A percentile compares a stretch with the other conserved stretches of the same genome.
Evolutionary conservation across 2,329 filamentous ascomycete species (phyloP).

Genomic region (Macrophomina pseudophaseolina): DNA sequence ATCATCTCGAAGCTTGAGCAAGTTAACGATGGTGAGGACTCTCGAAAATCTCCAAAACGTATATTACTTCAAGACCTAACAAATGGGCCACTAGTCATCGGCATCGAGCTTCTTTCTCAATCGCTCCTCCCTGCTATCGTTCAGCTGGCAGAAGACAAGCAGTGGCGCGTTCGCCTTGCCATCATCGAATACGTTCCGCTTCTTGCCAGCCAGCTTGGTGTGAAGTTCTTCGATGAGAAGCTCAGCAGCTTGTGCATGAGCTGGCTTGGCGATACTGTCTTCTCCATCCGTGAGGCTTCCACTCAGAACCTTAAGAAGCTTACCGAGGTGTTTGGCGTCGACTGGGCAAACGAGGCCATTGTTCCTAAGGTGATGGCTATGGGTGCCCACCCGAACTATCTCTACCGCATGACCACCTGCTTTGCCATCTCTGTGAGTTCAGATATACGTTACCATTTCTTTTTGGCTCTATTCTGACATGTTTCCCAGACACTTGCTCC

Average conservation of each 20-base stretch:
- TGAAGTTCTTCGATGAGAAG: constrained; percentile 98
- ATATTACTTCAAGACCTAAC: constrained; percentile 3
- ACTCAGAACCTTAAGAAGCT: constrained; percentile 98
- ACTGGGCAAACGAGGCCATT: constrained; percentile 96
- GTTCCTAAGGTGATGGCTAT: constrained; percentile 99
- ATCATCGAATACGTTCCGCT: constrained; percentile 99
- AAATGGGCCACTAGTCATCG: constrained; percentile 71
- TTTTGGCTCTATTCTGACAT: constrained; percentile 28
- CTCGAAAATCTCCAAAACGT: not conserved
- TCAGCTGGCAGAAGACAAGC: constrained; percentile 97
- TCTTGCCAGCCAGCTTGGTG: constrained; percentile 91
- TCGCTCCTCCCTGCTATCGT: constrained; percentile 97
- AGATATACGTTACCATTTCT: not conserved
- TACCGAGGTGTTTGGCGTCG: constrained; percentile 96
- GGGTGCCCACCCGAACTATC: constrained; percentile 97
- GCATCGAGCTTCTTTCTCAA: constrained; percentile 94
- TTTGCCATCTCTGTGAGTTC: constrained; percentile 92
- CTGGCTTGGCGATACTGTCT: constrained; percentile 97
- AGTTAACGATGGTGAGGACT: constrained; percentile 82
- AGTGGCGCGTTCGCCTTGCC: constrained; percentile 95
- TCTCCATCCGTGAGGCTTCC: constrained; percentile 96
- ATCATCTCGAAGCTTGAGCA: constrained; percentile 99
- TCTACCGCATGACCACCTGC: constrained; percentile 99
- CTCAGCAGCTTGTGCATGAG: constrained; percentile 95
- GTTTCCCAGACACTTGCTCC: constrained; percentile 81